Evolutionary conservation across 129 eudicot genomes (phyloP).

Genomic region (Daucus carota): DH1_v3.0 NC_030384.2:43922001-43922500

Average conservation of each 20-base stretch:
- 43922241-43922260: constrained; percentile 6
- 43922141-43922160: background rate
- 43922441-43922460: background rate
- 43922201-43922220: background rate
- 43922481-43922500: background rate
- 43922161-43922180: background rate
- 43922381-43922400: background rate
- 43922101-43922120: background rate
- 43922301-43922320: background rate
- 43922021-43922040: background rate
- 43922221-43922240: background rate
- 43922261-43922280: background rate
- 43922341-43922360: constrained; percentile 7
- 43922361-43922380: background rate
- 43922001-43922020: background rate
- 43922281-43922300: background rate
- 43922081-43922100: background rate
- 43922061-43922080: background rate
- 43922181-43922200: no score
- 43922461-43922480: background rate
- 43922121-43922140: background rate
- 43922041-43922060: background rate
- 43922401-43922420: background rate
- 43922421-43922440: background rate
- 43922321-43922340: background rate